Base-by-base conservation (phyloP, 2,329 filamentous ascomycete species). In the Claviceps africana region DNA sequence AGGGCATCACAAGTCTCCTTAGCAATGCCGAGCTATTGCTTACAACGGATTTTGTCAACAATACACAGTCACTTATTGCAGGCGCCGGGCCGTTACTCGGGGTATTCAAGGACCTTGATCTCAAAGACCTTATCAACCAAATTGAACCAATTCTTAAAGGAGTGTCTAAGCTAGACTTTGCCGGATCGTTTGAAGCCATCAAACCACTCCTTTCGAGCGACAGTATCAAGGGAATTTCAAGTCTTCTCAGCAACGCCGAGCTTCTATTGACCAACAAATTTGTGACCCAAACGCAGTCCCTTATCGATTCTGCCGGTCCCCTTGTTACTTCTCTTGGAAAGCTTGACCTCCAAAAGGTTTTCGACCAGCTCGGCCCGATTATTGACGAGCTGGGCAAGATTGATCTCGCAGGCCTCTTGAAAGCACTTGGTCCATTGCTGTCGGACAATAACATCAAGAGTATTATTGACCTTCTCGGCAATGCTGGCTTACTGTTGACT, bases 281-380 rank as follows among this genome's bases (percentile, higher is more conserved):
- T 17, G 35, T 37, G 5, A n/a, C 15, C 4, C 15, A 37, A n/a
- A 37, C 35, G 3, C 35, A 37, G 5, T 17, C 35, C 5, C 4
- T 37, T 6, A n/a, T 37, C 17, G 35, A n/a, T 37, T 37, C 35
- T 6, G 35, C 63, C 53, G 54, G 52, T 31, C 67, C 68, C 0
- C 55, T 71, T 0, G 55, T 71, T 1, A 56, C 59, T 4, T 63
- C 60, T 3, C 54, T 70, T 7, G 61, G 60, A 45, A 62, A 65
- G 45, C 61, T 69, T 8, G 64, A 71, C 35, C 52, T 70, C 0
- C 51, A 62, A 49, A 63, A 61, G 6, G n/a, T 63, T 0, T 53
- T 64, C 4, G 58, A 65, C 9, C 62, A 67, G 2, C 46, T 70
- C 2, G 60, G 60, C 5, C 68, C 68, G 0, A 54, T 72, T 17